These are phyloP conservation scores for Alternaria burnsii DNA, from an alignment of 2,329 filamentous ascomycete species.

Conservation along the genomic window DNA sequence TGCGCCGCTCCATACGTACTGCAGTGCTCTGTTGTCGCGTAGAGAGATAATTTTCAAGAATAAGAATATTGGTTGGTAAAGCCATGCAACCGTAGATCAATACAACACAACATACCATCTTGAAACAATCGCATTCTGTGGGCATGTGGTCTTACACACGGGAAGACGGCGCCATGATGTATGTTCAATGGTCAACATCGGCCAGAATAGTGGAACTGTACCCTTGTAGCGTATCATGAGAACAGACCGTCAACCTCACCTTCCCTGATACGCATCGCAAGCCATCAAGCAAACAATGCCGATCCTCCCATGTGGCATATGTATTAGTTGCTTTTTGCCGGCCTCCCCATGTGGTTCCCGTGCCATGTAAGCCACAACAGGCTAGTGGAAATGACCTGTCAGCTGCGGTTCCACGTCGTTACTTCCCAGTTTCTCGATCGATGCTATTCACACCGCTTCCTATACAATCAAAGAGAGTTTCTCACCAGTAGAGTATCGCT, in stretches of 20 bases:
- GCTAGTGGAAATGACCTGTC: conserved; percentile 17
- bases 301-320: conserved; percentile 5
- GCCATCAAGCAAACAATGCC: conserved; percentile 15
- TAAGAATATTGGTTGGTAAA: neutral
- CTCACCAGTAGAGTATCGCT: neutral
- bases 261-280: conserved; percentile 10
- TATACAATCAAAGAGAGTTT: neutral
- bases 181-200: conserved; percentile 10
- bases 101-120: conserved; percentile 9
- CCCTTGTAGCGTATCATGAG: conserved; percentile 11
- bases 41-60: neutral
- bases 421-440: neutral
- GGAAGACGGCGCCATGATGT: conserved; percentile 5
- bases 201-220: conserved; percentile 12
- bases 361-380: conserved; percentile 7
- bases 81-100: conserved; percentile 12
- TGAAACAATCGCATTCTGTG: neutral
- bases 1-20: neutral
- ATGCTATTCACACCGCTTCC: conserved; percentile 8
- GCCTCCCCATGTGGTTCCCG: conserved; percentile 13
- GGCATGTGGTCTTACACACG: neutral
- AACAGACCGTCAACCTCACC: conserved; percentile 13
- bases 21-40: neutral
- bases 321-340: conserved; percentile 18
- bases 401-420: conserved; percentile 14